Evolutionary conservation across 768 basidiomycete genomes (phyloP).

Genomic region (Pleurotus cornucopiae): DNA sequence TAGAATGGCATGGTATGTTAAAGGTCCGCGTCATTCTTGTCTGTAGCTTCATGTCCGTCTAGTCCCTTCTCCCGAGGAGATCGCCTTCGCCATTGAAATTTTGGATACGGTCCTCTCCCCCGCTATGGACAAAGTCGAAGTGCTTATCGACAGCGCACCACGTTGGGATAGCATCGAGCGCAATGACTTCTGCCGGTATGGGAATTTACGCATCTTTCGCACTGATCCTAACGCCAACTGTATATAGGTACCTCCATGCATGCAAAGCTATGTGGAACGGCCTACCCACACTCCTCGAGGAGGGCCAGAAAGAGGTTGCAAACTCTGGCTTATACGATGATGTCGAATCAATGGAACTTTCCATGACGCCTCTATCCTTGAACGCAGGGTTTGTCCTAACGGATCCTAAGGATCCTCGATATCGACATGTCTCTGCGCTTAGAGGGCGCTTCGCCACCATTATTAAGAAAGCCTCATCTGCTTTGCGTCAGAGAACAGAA

Average conservation of each 20-base stretch:
- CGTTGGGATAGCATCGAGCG: constrained; percentile 65
- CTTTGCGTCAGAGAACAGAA: constrained; percentile 55
- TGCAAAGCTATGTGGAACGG: constrained; percentile 77
- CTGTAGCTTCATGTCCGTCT: constrained; percentile 11
- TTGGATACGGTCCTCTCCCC: constrained; percentile 66
- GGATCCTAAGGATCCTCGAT: constrained; percentile 70
- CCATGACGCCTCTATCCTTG: constrained; percentile 63
- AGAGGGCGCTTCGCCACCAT: constrained; percentile 65
- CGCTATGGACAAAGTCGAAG: constrained; percentile 62
- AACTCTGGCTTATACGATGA: constrained; percentile 57
- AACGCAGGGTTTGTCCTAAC: constrained; percentile 72
- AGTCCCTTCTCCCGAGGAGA: constrained; percentile 68
- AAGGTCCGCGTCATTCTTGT: neutral
- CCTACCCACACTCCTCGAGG: constrained; percentile 64
- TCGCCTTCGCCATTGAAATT: constrained; percentile 76
- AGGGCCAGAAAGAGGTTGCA: constrained; percentile 50
- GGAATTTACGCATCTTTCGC: neutral
- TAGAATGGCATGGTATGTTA: constrained; percentile 82
- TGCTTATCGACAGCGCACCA: constrained; percentile 47
- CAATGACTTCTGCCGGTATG: constrained; percentile 83
- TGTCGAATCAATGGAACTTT: constrained; percentile 63
- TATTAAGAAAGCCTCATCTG: constrained; percentile 61
- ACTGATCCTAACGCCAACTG: neutral
- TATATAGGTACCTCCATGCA: constrained; percentile 55
- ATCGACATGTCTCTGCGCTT: constrained; percentile 55